phyloP scores from a whole-genome alignment of 768 basidiomycete species.

The Pulveroboletus sp. region DNA sequence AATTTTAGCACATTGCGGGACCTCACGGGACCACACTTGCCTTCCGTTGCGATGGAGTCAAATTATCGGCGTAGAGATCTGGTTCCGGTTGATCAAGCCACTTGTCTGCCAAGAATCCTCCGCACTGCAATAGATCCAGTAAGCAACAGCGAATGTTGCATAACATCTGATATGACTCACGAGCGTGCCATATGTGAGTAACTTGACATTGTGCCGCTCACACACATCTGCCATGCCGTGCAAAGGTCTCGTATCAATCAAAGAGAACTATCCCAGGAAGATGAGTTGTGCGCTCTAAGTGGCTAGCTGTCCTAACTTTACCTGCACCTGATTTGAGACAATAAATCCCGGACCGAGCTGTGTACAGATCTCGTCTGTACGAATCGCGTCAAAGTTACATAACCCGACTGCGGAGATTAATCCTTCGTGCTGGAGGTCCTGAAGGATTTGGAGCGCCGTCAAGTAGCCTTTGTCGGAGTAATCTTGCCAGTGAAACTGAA shows the following conservation, averaged over 20 bases:
- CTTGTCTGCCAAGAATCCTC: slow-evolving; percentile 74
- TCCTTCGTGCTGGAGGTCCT: slow-evolving; percentile 56
- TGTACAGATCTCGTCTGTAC: slow-evolving; percentile 77
- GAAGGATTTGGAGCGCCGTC: slow-evolving; percentile 46
- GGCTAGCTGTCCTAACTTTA: slow-evolving; percentile 26
- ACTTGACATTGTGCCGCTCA: slow-evolving; percentile 63
- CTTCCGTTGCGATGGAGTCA: slow-evolving; percentile 84
- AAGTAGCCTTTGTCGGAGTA: slow-evolving; percentile 49
- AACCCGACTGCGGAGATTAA: slow-evolving; percentile 65
- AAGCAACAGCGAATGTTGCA: neutral
- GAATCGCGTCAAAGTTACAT: slow-evolving; percentile 75
- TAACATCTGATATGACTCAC: slow-evolving; percentile 38
- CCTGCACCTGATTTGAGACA: slow-evolving; percentile 83
- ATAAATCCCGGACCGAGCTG: slow-evolving; percentile 65
- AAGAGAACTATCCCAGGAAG: slow-evolving; percentile 54
- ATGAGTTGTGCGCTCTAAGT: slow-evolving; percentile 10
- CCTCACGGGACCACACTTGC: slow-evolving; percentile 32
- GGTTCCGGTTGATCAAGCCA: slow-evolving; percentile 70
- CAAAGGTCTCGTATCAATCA: slow-evolving; percentile 74
- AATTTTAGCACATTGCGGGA: neutral
- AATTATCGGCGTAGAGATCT: slow-evolving; percentile 58
- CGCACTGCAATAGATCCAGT: slow-evolving; percentile 50
- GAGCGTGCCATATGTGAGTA: slow-evolving; percentile 79
- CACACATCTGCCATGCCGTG: slow-evolving; percentile 78
- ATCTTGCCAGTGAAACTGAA: slow-evolving; percentile 80